A percentile compares a stretch with the other conserved stretches of the same genome.
Conservation (phyloP, 495 filamentous ascomycete species). For the Daldinia childiae region DNA sequence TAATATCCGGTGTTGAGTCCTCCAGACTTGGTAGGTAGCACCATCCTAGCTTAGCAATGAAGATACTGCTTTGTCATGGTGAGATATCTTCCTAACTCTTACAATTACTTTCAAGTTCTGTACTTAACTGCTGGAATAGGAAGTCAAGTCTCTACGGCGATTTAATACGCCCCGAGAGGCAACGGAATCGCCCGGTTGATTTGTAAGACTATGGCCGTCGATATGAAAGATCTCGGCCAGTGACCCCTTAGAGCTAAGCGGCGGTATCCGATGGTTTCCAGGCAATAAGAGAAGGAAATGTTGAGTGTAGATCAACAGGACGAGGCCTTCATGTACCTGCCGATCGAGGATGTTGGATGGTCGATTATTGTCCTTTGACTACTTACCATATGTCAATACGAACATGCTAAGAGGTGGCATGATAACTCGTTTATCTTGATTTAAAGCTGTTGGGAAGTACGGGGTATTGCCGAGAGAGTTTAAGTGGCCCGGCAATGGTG, state of each 20-base stretch:
- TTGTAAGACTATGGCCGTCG: slow-evolving; percentile 13
- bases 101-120: not conserved
- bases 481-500: slow-evolving; percentile 8
- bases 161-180: not conserved
- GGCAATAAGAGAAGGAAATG: slow-evolving; percentile 8
- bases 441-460: not conserved
- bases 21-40: slow-evolving; percentile 20
- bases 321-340: slow-evolving; percentile 29
- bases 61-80: not conserved
- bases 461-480: slow-evolving; percentile 24
- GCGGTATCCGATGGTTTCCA: not conserved
- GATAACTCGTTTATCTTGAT: slow-evolving; percentile 4
- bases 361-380: not conserved
- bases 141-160: slow-evolving; percentile 1
- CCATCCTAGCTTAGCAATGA: not conserved
- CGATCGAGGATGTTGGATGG: slow-evolving; percentile 19
- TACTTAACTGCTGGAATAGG: slow-evolving; percentile 23
- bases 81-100: not conserved
- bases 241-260: not conserved
- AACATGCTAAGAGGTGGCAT: not conserved
- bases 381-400: not conserved
- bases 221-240: not conserved
- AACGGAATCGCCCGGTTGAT: slow-evolving; percentile 5
- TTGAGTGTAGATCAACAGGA: slow-evolving; percentile 21
- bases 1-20: not conserved